Conservation (phyloP, 768 basidiomycete species). For the Leccinum sublutescens region DNA sequence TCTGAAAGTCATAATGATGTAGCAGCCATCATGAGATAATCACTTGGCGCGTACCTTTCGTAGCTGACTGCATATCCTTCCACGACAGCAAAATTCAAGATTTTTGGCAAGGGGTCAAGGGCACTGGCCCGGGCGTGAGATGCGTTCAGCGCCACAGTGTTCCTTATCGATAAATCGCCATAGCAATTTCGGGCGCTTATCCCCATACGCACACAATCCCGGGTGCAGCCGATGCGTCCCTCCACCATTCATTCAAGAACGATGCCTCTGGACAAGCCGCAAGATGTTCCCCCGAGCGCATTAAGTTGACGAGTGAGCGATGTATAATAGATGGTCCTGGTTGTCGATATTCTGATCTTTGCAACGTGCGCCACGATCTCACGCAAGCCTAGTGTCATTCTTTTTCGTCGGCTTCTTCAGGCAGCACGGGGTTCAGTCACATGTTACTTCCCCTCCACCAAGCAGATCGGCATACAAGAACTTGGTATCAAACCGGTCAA, state of each 20-base stretch:
- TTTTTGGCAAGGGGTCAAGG: background rate
- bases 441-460: background rate
- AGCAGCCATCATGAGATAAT: background rate
- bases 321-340: too few species aligned
- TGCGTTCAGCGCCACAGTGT: background rate
- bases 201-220: background rate
- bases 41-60: background rate
- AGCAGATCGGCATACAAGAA: too few species aligned
- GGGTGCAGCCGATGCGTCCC: background rate
- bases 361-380: background rate
- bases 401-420: too few species aligned
- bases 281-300: background rate
- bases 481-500: too few species aligned
- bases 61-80: background rate
- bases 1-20: background rate
- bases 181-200: background rate
- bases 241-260: too few species aligned
- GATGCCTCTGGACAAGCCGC: too few species aligned
- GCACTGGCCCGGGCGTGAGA: background rate
- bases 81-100: background rate
- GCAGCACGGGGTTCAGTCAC: background rate
- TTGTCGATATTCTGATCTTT: background rate
- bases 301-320: background rate
- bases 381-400: too few species aligned
- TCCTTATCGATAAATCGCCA: background rate